phyloP scores from a whole-genome alignment of 2,329 filamentous ascomycete genomes.

The Claviceps quebecensis region DNA sequence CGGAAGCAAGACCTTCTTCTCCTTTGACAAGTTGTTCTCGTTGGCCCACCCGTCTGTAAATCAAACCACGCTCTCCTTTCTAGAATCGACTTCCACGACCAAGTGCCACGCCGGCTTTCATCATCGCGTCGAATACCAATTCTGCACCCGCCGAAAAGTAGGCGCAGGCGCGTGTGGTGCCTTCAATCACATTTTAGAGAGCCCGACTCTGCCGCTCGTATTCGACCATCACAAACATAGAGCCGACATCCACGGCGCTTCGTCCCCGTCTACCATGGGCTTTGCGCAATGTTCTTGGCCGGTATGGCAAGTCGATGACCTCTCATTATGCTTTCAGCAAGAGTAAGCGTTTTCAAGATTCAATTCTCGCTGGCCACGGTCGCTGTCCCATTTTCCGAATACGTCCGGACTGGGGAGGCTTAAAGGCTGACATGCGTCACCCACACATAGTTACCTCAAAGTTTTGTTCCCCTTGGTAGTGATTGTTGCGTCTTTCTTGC shows the following conservation, averaged over 20 bases:
- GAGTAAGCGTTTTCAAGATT: constrained; percentile 40
- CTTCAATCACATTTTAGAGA: not conserved
- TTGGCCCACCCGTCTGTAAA: not conserved
- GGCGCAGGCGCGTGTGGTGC: constrained; percentile 1
- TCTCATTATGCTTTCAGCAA: constrained; percentile 47
- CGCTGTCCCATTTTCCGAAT: not conserved
- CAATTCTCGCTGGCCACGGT: not conserved
- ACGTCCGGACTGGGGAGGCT: not conserved
- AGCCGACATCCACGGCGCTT: constrained; percentile 5
- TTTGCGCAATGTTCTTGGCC: constrained; percentile 43
- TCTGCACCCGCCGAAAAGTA: constrained; percentile 1
- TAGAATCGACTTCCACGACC: not conserved
- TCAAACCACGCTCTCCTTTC: not conserved
- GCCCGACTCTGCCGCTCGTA: not conserved
- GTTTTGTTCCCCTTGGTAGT: constrained; percentile 64
- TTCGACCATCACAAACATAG: not conserved
- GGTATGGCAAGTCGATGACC: constrained; percentile 50
- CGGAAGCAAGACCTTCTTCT: not conserved
- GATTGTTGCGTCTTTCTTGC: constrained; percentile 54
- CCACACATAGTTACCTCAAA: constrained; percentile 30
- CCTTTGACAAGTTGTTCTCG: not conserved
- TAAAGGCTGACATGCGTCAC: not conserved
- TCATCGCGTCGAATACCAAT: not conserved
- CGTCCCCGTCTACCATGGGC: constrained; percentile 20
- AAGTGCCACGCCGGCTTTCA: not conserved